A percentile compares a stretch with the other conserved stretches of the same genome.
Evolutionary conservation across 768 basidiomycete species (phyloP).

Genomic region (Albatrellus ellisii): DNA sequence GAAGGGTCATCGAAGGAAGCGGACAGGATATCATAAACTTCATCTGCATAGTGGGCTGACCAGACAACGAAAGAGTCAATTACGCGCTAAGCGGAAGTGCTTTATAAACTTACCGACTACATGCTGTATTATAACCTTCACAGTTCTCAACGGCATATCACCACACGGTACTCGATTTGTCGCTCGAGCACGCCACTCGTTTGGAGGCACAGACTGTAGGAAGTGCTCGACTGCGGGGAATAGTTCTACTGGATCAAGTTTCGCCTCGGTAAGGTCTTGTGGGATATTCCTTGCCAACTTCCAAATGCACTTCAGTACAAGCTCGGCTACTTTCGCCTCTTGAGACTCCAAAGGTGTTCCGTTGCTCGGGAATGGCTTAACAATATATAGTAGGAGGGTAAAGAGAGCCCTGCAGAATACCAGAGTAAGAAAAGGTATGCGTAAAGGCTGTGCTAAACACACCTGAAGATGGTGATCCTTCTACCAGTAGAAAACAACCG

Average conservation of each 20-base stretch:
- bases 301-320: constrained; percentile 95
- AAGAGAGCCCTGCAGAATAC: constrained; percentile 51
- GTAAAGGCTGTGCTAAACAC: constrained; percentile 16
- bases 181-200: constrained; percentile 90
- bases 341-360: constrained; percentile 64
- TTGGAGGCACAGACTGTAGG: constrained; percentile 84
- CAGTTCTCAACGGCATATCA: constrained; percentile 94
- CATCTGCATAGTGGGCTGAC: constrained; percentile 72
- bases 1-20: constrained; percentile 93
- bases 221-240: constrained; percentile 92
- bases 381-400: constrained; percentile 65
- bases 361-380: constrained; percentile 70
- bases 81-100: not conserved
- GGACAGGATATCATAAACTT: constrained; percentile 83
- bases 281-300: constrained; percentile 92
- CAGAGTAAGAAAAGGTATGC: not conserved
- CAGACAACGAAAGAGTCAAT: constrained; percentile 11
- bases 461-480: constrained; percentile 88
- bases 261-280: constrained; percentile 70
- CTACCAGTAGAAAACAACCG: constrained; percentile 85
- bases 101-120: constrained; percentile 64
- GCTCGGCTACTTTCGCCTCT: constrained; percentile 81
- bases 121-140: constrained; percentile 97
- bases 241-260: constrained; percentile 77
- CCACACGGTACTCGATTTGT: constrained; percentile 88